Evolutionary conservation across 305 asterid genomes (phyloP), one percentile per base, ranked within the genome.

Genomic region (Salvia sclarea): DNA sequence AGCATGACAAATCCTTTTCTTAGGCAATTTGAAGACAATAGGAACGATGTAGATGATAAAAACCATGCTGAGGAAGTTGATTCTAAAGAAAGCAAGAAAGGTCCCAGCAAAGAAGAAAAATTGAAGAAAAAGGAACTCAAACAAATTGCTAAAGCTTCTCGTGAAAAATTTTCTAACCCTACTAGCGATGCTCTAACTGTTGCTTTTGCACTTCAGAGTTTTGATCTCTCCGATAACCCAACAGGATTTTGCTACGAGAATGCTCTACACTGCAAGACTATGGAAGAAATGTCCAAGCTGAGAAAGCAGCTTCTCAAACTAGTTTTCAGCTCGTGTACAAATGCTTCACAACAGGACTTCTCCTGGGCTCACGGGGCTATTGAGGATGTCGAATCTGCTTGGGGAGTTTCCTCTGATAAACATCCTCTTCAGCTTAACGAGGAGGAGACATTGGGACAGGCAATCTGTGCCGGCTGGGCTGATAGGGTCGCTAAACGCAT

Each of bases 221-320:
- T 88, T 12, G 98, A 93, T 69, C 81, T 75, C 58, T 85, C 95
- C 16, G 80, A 52, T 49, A 68, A 33, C 72, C 87, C 70, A 3
- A 28, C 12, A 13, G 85, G 81, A 14, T 88, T 91, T 60, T 90
- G 95, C 77, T 70, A 63, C 50, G 92, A 82, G 31, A 75, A 84
- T 58, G 79, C 78, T 13, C 72, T 93, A 47, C 96, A 93, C 82
- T 61, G 76, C 63, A 93, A 93, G 75, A 93, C 95, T 0, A 87
- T 90, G 98, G 96, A 88, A 74, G 97, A 93, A 82, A 93, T 93
- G 96, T 90, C 96, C 24, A 93, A 88, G 80, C 79, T 93, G 76
- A 85, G 97, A 82, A 85, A 87, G 49, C 98, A 93, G 80, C 92
- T 93, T 52, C 91, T 93, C 63, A 88, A 68, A 30, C 80, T 87